Evolutionary conservation across 2,329 filamentous ascomycete species (phyloP).

Genomic region (Monilinia polystroma): DNA sequence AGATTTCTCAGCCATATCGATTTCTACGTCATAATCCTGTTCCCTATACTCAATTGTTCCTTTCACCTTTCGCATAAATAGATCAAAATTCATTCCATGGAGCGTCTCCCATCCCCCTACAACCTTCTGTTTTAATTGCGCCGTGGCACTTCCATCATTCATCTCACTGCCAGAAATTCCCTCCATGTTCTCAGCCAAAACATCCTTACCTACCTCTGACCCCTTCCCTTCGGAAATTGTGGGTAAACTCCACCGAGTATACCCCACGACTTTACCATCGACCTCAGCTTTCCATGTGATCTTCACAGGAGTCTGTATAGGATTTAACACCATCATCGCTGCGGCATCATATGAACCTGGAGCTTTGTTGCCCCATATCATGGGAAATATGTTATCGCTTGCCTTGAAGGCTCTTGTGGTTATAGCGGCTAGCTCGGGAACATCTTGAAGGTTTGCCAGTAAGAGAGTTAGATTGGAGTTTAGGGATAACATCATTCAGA

Average conservation of each 20-base stretch:
- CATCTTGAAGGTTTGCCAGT: neutral
- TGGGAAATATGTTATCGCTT: neutral
- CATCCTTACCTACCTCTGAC: accelerated
- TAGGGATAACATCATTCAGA: neutral
- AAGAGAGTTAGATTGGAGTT: neutral
- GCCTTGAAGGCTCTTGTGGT: neutral
- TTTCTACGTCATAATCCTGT: neutral
- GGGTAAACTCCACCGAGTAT: neutral
- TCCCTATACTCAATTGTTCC: neutral
- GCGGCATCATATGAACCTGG: neutral
- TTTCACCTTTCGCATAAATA: constrained; percentile 15
- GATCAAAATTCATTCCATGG: neutral
- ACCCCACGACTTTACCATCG: neutral
- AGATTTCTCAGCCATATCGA: neutral
- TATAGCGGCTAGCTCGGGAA: neutral
- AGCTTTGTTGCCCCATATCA: neutral
- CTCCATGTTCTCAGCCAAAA: neutral
- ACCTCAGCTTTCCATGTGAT: constrained; percentile 1
- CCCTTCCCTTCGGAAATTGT: neutral
- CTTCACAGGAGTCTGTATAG: neutral
- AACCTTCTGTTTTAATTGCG: neutral
- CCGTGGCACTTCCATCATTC: neutral
- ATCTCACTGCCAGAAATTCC: neutral
- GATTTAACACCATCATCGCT: neutral
- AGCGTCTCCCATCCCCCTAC: neutral